Base-by-base conservation (phyloP, 768 basidiomycete genomes). In the Rhizopogon sp. region DNA sequence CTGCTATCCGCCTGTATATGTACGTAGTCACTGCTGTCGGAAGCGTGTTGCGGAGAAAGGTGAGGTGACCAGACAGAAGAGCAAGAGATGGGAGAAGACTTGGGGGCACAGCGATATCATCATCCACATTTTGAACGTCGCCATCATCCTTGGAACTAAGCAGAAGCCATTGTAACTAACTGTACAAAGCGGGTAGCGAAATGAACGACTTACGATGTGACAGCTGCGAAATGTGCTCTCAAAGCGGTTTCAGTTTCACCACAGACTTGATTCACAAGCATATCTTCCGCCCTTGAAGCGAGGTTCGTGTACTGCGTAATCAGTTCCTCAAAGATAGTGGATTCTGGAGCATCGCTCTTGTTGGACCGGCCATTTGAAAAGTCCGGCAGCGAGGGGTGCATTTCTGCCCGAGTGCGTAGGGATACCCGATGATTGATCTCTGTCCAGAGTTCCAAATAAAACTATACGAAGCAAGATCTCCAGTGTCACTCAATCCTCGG, bases 371-470 rank as follows among this genome's bases (percentile, higher is more conserved):
- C 31, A 41, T 39, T 39, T 17, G 66, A 65, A 3, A 74, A 74
- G 56, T 75, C 71, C 1, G 87, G 84, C 31, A 88, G 66, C 5
- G 81, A 76, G 5, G 77, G 59, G 33, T 76, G 78, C 11, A 70
- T 72, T 56, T 78, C 71, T 8, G 78, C 80, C 56, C 75, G 75
- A n/a, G 74, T 71, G 20, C 85, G 84, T 11, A 92, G 73, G 25
- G 76, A 73, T 4, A 80, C 74, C 33, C 79, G 77, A 41, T 72
- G 79, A 58, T 81, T 82, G 60, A 94, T 90, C 62, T 92, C 90
- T 11, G 81, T 72, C 87, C 88, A 93, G 33, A 99, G 70, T 67
- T 97, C 91, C 14, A 99, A 74, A 76, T 96, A 98, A 72, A 93
- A 94, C 94, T 97, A 63, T 35, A 43, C 50, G 45, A 10, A 57